Evolutionary conservation across 139 green algal species (phyloP), one percentile per base, ranked within the genome.

Genomic region (Trebouxia sp.): DNA sequence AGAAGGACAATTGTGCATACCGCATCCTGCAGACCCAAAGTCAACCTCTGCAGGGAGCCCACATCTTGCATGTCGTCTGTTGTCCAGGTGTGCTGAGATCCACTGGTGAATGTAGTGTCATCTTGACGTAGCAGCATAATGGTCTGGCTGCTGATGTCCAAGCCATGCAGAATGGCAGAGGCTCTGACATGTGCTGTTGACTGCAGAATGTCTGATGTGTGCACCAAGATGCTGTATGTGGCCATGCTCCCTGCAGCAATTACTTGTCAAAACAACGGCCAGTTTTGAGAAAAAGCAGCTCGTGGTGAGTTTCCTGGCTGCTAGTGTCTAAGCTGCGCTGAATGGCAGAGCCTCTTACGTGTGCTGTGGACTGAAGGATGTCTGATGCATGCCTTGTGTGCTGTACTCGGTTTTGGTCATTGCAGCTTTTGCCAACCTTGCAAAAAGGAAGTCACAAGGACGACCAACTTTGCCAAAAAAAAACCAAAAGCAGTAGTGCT

Each of bases 301-400:
- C n/a, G n/a, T n/a, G n/a, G n/a, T n/a, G n/a, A n/a, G n/a, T n/a
- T n/a, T n/a, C n/a, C 43, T 72, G 26, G 62, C 62, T 72, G 62
- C 62, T 72, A 15, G 5, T 28, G 62, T 35, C 43, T 32, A 35
- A 10, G 3, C 62, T 35, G 43, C 43, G 62, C 62, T 45, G 12
- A 15, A 72, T 72, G 10, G 32, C 62, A 72, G 43, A 72, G 28
- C 62, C 62, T 43, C 12, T 17, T 12, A 17, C 62, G 8, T 41
- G 26, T 28, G 62, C 37, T 14, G 28, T 43, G 6, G 35, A 39
- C 32, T 72, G 62, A 45, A 17, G 30, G 20, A 72, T 72, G 28
- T 72, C 62, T 26, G 62, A 72, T 5, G 62, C 43, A 15, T 72
- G 62, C 62, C 42, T 14, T 45, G 62, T 72, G 62, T 72, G 62